Base-by-base conservation (phyloP, 176 grass and related monocot species). In the Tillandsia leiboldiana region DNA sequence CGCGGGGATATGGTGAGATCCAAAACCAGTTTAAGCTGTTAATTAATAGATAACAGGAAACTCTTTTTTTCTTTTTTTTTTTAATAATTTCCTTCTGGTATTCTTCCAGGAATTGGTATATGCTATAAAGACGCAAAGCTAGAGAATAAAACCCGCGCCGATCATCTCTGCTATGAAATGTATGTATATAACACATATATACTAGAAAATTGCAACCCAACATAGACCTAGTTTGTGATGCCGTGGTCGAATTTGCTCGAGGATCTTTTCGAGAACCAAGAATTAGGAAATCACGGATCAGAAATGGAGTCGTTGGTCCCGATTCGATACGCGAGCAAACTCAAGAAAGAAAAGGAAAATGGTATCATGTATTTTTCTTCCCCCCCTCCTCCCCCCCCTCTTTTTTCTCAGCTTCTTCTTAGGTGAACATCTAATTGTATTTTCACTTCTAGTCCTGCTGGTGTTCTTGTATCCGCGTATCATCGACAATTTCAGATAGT, bases 1-100 rank as follows among this genome's bases (percentile, higher is more conserved):
- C 78, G 72, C 49, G 87, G 83, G 56, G 65, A 81, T 74, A 66
- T 86, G 79, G 87, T 90, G 78, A 78, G 74, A 77, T 49, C 26
- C 48, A n/a, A 13, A 42, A 42, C 33, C 69, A 78, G 51, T 50
- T 77, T 10, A 58, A 68, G 26, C 63, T 13, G 51, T 42, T 47
- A 17, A 24, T 42, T 47, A 17, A 24, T 23, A 1, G 48, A 64
- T 18, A 29, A 15, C 49, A 17, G 42, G 23, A 1, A 2, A 14
- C 26, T 79, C 20, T 20, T 20, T 7, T 51, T 47, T 20, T 20
- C 3, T 51, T 47, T 70, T 22, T 24, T 14, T 71, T 48, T 70
- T 51, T 67, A 48, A 20, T 56, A n/a, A 20, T 68, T 23, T 12
- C n/a, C 20, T 10, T 26, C 3, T 48, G 18, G 8, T 74, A n/a